A percentile compares a stretch with the other conserved stretches of the same genome.
phyloP scores from a whole-genome alignment of 2,329 filamentous ascomycete genomes.

The Domatiomyces globalis region DNA sequence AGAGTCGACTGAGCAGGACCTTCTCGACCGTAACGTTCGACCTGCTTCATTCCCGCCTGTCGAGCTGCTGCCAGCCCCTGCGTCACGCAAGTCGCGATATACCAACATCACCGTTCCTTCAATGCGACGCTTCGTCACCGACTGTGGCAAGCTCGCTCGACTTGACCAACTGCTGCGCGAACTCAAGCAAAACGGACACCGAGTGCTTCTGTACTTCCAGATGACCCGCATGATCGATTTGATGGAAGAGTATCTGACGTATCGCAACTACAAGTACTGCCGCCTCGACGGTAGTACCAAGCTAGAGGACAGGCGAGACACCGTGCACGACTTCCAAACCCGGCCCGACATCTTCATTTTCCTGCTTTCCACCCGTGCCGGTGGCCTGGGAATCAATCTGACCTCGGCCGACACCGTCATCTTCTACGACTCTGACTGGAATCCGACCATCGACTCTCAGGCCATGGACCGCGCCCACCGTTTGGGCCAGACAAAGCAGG shows the following conservation, averaged over 20 bases:
- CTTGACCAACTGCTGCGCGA: slow-evolving; percentile 75
- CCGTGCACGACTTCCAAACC: slow-evolving; percentile 91
- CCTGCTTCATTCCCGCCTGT: slow-evolving; percentile 48
- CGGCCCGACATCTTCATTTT: slow-evolving; percentile 94
- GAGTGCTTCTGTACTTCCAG: slow-evolving; percentile 96
- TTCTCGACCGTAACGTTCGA: slow-evolving; percentile 61
- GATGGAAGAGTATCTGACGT: slow-evolving; percentile 97
- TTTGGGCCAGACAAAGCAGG: slow-evolving; percentile 87
- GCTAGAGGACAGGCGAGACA: slow-evolving; percentile 89
- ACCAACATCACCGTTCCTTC: slow-evolving; percentile 87
- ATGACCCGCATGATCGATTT: slow-evolving; percentile 99
- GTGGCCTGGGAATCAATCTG: slow-evolving; percentile 94
- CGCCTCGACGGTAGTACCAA: slow-evolving; percentile 94
- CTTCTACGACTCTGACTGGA: slow-evolving; percentile 99
- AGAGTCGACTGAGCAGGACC: slow-evolving; percentile 52
- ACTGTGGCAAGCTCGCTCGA: slow-evolving; percentile 89
- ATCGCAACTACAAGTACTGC: slow-evolving; percentile 98
- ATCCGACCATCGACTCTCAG: slow-evolving; percentile 95
- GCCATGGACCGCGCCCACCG: slow-evolving; percentile 98
- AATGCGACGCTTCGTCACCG: slow-evolving; percentile 94
- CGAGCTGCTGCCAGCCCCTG: slow-evolving; percentile 60
- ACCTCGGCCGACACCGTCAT: slow-evolving; percentile 96
- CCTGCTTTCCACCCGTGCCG: slow-evolving; percentile 84
- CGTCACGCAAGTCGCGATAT: slow-evolving; percentile 68
- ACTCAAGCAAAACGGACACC: slow-evolving; percentile 83